phyloP scores from a whole-genome alignment of 2,329 filamentous ascomycete genomes.

The Hortaea werneckii region DNA sequence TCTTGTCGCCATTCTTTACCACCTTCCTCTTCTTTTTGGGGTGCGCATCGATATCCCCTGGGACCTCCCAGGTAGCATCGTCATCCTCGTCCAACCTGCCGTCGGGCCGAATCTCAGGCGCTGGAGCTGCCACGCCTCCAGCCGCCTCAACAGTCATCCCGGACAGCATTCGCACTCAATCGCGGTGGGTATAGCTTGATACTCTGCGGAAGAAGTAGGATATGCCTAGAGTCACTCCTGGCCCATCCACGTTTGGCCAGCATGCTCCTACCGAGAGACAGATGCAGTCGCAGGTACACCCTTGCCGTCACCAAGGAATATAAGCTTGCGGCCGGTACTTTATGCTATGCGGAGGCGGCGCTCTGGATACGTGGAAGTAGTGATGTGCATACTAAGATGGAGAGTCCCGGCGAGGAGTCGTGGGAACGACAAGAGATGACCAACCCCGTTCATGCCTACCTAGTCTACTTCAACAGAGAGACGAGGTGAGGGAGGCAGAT shows the following conservation, averaged over 20 bases:
- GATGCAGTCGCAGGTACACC: no score
- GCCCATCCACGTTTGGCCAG: slow-evolving; percentile 8
- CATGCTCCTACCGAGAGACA: slow-evolving; percentile 8
- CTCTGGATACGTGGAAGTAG: no score
- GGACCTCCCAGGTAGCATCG: slow-evolving; percentile 11
- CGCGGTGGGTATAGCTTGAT: neutral
- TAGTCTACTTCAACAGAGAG: no score
- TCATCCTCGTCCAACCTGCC: slow-evolving; percentile 2
- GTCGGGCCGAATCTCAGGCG: neutral
- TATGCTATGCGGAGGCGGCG: no score
- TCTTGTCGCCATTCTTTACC: slow-evolving; percentile 48
- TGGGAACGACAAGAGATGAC: no score
- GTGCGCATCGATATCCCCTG: slow-evolving; percentile 13
- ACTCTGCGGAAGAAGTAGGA: neutral
- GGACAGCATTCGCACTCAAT: neutral
- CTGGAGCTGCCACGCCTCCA: neutral
- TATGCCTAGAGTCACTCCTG: slow-evolving; percentile 8
- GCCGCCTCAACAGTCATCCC: slow-evolving; percentile 1
- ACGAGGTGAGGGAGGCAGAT: no score
- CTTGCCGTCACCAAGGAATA: no score
- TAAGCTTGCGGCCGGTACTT: no score
- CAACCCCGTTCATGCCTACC: no score
- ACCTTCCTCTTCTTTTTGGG: slow-evolving; percentile 25
- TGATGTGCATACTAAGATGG: no score
- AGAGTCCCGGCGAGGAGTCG: no score